phyloP scores from a whole-genome alignment of 2,329 filamentous ascomycete species.

The Xylaria sp. region DNA sequence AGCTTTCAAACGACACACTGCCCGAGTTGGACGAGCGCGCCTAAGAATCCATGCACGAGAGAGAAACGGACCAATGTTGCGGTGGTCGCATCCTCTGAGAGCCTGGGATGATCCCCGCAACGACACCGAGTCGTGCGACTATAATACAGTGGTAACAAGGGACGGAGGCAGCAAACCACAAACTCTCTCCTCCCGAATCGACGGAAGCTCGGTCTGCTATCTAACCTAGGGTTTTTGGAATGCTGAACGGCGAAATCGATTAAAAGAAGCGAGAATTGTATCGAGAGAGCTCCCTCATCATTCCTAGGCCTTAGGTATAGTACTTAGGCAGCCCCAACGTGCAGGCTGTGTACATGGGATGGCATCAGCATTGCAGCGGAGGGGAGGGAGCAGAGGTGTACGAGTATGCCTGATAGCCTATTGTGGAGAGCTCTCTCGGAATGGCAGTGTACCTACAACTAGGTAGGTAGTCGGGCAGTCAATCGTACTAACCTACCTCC shows the following conservation, averaged over 20 bases:
- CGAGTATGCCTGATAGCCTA: not conserved
- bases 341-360: not conserved
- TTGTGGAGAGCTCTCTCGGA: not conserved
- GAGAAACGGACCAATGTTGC: not conserved
- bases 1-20: constrained; percentile 15
- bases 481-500: too few relatives aligned
- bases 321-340: not conserved
- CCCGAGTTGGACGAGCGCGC: constrained; percentile 21
- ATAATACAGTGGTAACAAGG: not conserved
- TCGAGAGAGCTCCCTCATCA: not conserved
- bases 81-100: constrained; percentile 6
- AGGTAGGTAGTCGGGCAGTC: too few relatives aligned
- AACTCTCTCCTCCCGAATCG: too few relatives aligned
- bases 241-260: too few relatives aligned
- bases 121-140: not conserved
- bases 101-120: constrained; percentile 17
- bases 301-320: too few relatives aligned
- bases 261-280: not conserved
- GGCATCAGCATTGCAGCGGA: too few relatives aligned
- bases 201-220: too few relatives aligned
- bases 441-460: too few relatives aligned
- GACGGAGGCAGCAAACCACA: not conserved
- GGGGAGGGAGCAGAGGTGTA: too few relatives aligned
- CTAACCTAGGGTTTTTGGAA: too few relatives aligned
- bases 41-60: constrained; percentile 17